These are phyloP conservation scores for Cordia subcordata DNA, from an alignment of 257 asterid species.

Conservation along the genomic window DNA sequence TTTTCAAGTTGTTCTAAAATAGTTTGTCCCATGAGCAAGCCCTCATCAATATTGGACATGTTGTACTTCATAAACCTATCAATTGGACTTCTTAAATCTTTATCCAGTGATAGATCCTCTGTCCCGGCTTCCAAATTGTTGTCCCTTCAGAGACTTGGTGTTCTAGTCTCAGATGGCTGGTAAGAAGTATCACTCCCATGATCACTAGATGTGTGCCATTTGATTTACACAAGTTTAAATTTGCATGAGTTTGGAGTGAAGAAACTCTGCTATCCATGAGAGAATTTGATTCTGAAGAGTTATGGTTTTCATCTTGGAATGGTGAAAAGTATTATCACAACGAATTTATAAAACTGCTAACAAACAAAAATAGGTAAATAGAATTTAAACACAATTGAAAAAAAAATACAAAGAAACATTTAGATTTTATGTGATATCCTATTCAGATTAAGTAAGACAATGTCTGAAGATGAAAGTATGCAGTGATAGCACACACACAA, in stretches of 20 bases:
- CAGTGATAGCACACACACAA: conserved; percentile 43
- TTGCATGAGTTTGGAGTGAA: conserved; percentile 44
- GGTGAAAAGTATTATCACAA: conserved; percentile 43
- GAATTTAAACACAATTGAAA: conserved; percentile 2
- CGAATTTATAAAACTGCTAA: conserved; percentile 10
- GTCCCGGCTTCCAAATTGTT: conserved; percentile 72
- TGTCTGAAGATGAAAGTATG: conserved; percentile 2
- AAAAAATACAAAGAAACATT: conserved; percentile 6
- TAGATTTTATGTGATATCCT: neutral
- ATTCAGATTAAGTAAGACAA: no score
- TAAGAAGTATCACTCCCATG: conserved; percentile 89
- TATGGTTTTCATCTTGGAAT: conserved; percentile 71
- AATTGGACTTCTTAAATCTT: conserved; percentile 64
- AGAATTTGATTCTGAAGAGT: conserved; percentile 38
- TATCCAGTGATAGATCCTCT: conserved; percentile 67
- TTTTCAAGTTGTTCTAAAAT: conserved; percentile 84
- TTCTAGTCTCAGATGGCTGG: conserved; percentile 82
- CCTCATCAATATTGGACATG: conserved; percentile 90
- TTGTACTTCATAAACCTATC: conserved; percentile 93
- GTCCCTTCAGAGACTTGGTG: conserved; percentile 70
- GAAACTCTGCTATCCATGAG: conserved; percentile 40
- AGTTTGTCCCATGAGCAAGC: conserved; percentile 91
- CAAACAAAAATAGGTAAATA: conserved; percentile 2
- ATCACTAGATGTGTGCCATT: conserved; percentile 71
- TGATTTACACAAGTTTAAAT: conserved; percentile 34